Percentiles rank a stretch among this genome's conserved stretches.
Conservation (phyloP, 306 rosid species). For the Quercus gilva region DNA sequence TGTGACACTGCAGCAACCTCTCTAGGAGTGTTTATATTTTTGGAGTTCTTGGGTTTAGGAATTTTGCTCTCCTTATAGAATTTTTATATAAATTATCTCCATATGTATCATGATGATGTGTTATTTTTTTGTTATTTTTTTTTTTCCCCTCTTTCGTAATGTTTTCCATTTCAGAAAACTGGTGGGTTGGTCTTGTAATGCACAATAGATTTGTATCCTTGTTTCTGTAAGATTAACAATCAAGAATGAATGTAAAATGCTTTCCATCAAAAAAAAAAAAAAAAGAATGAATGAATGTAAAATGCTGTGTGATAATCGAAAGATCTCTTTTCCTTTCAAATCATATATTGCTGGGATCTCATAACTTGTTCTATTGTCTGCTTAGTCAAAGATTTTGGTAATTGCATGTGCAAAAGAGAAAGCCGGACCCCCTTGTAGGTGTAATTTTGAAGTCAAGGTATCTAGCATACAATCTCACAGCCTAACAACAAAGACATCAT, state of each 20-base stretch:
- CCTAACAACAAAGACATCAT: conserved; percentile 12
- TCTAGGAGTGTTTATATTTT: conserved; percentile 30
- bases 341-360: conserved; percentile 13
- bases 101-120: conserved; percentile 36
- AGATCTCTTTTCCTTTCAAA: conserved; percentile 27
- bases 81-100: conserved; percentile 15
- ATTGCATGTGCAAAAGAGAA: conserved; percentile 24
- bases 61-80: conserved; percentile 33
- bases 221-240: conserved; percentile 45
- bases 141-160: not conserved
- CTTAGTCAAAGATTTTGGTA: conserved; percentile 25
- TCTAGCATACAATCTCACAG: not conserved
- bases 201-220: conserved; percentile 21
- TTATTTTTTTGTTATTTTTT: not conserved
- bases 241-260: conserved; percentile 38
- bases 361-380: conserved; percentile 1
- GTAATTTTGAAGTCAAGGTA: conserved; percentile 9
- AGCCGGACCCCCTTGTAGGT: conserved; percentile 12
- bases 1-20: conserved; percentile 91
- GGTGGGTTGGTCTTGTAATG: conserved; percentile 42
- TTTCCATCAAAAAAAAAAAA: too few species aligned
- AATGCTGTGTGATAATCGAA: conserved; percentile 36
- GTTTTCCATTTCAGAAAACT: conserved; percentile 52
- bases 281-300: conserved; percentile 30
- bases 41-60: conserved; percentile 24